These are phyloP conservation scores for Schoenoplectus tabernaemontani DNA, from an alignment of 202 grass and related monocot species.

Conservation along the genomic window DNA sequence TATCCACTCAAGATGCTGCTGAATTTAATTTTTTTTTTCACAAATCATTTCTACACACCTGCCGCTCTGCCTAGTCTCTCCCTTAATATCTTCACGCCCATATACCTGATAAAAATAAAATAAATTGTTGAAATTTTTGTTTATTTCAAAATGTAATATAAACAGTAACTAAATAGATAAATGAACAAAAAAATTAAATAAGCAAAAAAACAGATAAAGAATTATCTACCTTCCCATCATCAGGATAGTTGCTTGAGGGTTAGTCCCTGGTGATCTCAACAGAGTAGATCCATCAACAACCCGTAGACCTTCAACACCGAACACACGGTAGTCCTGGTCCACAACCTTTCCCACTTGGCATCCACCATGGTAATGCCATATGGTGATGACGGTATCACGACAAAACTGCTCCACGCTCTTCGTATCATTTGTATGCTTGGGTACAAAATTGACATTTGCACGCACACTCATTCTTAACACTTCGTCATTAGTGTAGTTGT, in stretches of 20 bases:
- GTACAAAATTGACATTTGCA: constrained; percentile 91
- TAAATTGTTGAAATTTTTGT: not conserved
- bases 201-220: not conserved
- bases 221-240: constrained; percentile 85
- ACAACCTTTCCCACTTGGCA: constrained; percentile 90
- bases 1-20: not conserved
- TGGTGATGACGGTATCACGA: constrained; percentile 89
- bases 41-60: constrained; percentile 32
- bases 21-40: not conserved
- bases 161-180: not conserved
- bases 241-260: constrained; percentile 96
- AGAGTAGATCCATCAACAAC: constrained; percentile 82
- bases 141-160: not conserved
- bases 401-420: constrained; percentile 91
- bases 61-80: constrained; percentile 43
- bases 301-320: constrained; percentile 53
- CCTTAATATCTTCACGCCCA: constrained; percentile 93
- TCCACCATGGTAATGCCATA: constrained; percentile 99
- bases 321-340: constrained; percentile 52
- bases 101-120: constrained; percentile 59
- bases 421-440: constrained; percentile 93
- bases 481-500: constrained; percentile 46
- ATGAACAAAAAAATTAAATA: not conserved
- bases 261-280: constrained; percentile 77
- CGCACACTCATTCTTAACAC: constrained; percentile 77